phyloP scores from a whole-genome alignment of 768 basidiomycete species.

The Russula virescens region DNA sequence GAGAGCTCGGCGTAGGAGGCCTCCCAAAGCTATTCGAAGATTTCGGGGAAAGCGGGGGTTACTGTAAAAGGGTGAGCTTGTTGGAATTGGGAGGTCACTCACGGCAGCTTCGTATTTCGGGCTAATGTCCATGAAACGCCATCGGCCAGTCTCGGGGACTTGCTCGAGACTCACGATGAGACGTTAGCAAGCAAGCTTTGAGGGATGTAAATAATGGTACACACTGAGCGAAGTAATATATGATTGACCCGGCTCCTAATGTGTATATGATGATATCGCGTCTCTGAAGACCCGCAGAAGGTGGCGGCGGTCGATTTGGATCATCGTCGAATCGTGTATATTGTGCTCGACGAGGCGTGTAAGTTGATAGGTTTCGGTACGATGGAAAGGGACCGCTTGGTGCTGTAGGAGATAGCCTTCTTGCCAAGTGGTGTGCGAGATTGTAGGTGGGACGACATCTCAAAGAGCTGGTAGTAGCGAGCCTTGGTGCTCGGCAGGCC shows the following conservation, averaged over 20 bases:
- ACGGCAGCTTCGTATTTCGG: slow-evolving; percentile 53
- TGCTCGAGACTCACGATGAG: slow-evolving; percentile 57
- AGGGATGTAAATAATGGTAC: slow-evolving; percentile 14
- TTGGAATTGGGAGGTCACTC: slow-evolving; percentile 19
- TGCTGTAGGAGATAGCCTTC: background rate
- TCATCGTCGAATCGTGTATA: slow-evolving; percentile 20
- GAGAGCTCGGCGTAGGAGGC: slow-evolving; percentile 41
- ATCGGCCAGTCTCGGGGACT: slow-evolving; percentile 81
- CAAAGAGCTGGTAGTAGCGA: background rate
- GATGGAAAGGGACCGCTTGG: background rate
- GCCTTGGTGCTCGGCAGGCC: background rate
- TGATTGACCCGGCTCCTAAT: slow-evolving; percentile 16
- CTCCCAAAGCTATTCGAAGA: slow-evolving; percentile 38
- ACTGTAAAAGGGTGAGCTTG: background rate
- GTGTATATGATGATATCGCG: slow-evolving; percentile 24
- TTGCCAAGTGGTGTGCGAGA: background rate
- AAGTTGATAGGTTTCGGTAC: background rate
- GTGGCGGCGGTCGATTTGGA: background rate
- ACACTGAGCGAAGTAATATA: slow-evolving; percentile 32
- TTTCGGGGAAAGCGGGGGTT: no score
- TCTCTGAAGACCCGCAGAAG: background rate
- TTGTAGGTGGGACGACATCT: background rate
- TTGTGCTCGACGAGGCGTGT: slow-evolving; percentile 10
- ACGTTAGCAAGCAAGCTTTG: background rate
- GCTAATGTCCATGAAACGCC: slow-evolving; percentile 81